Evolutionary conservation across 2,329 filamentous ascomycete genomes (phyloP), one percentile per base, ranked within the genome.

Genomic region (Exophiala lecanii-corni): DNA sequence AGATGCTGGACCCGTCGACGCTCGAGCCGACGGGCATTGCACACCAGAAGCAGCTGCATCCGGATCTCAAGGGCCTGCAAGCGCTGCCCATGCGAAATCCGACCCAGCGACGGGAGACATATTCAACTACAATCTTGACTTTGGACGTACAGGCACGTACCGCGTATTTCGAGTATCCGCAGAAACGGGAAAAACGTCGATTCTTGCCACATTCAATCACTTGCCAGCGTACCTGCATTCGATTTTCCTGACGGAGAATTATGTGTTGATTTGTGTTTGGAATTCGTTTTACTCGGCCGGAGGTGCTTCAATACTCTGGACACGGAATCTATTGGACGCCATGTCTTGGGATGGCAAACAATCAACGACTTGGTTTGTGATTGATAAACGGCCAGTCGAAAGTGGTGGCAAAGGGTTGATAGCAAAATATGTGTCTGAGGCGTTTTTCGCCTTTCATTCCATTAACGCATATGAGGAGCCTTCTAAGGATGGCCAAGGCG

Each of bases 161-260:
- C 79, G 83, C 12, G 58, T 92, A 12, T 92, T 89, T 61, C 67
- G 74, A 1, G 75, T 79, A 2, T 81, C 75, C 13, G 75, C 79
- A 0, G 60, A 71, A 0, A 82, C 78, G 0, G 84, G 82, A 0
- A 67, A 78, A 41, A 86, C 84, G 0, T 75, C 79, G 0, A 81
- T 92, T 13, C 72, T 94, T 0, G 86, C 86, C 2, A 81, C 75
- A 0, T 76, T 92, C 46, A 62, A 65, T 0, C 62, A 64, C 3
- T 66, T 70, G 2, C 60, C 83, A 0, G 81, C 85, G 0, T 94
- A 92, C 56, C 78, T 94, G n/a, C 88, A 94, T 65, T 91, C 86
- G 6, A 74, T 91, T 55, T 87, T 88, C 56, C 63, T 94, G 18
- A 84, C 85, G 0, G 66, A 78, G 12, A 78, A 81, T 54, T 84